A percentile compares a stretch with the other conserved stretches of the same genome.
phyloP scores from a whole-genome alignment of 2,329 filamentous ascomycete species.

The Colletotrichum gigasporum region DNA sequence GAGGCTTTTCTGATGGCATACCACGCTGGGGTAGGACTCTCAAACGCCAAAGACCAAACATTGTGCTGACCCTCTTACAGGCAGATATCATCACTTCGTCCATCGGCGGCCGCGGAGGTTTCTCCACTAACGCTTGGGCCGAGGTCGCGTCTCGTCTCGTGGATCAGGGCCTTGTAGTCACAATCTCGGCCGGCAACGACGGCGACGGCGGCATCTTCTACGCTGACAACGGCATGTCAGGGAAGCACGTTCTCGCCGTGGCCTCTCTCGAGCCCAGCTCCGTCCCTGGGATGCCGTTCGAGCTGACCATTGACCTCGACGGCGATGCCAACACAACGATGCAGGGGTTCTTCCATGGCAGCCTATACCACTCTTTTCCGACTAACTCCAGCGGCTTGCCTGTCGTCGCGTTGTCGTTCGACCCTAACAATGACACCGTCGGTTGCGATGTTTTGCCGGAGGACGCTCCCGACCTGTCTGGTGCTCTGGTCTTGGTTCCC shows the following conservation, averaged over 20 bases:
- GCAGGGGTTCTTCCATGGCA: constrained; percentile 21
- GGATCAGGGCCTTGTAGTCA: constrained; percentile 49
- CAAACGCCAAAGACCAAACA: fast-evolving
- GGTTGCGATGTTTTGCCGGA: constrained; percentile 50
- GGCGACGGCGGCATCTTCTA: constrained; percentile 51
- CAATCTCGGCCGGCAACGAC: constrained; percentile 52
- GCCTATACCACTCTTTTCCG: constrained; percentile 11
- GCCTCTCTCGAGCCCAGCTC: constrained; percentile 47
- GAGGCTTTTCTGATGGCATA: constrained; percentile 41
- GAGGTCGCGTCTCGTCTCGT: constrained; percentile 50
- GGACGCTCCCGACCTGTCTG: constrained; percentile 48
- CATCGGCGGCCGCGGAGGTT: constrained; percentile 42
- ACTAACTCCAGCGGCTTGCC: constrained; percentile 30
- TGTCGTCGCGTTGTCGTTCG: constrained; percentile 37
- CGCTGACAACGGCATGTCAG: constrained; percentile 48
- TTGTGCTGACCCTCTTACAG: background rate
- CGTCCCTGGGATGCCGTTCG: constrained; percentile 23
- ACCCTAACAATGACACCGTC: constrained; percentile 37
- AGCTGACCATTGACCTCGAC: constrained; percentile 2
- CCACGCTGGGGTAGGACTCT: constrained; percentile 36
- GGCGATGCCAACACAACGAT: constrained; percentile 1
- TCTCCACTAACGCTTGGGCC: constrained; percentile 39
- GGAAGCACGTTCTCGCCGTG: constrained; percentile 50
- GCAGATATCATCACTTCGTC: constrained; percentile 46
- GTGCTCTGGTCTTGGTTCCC: constrained; percentile 50